phyloP scores from a whole-genome alignment of 1,284 basidiomycete genomes.

The Rhizoctonia solani region DNA sequence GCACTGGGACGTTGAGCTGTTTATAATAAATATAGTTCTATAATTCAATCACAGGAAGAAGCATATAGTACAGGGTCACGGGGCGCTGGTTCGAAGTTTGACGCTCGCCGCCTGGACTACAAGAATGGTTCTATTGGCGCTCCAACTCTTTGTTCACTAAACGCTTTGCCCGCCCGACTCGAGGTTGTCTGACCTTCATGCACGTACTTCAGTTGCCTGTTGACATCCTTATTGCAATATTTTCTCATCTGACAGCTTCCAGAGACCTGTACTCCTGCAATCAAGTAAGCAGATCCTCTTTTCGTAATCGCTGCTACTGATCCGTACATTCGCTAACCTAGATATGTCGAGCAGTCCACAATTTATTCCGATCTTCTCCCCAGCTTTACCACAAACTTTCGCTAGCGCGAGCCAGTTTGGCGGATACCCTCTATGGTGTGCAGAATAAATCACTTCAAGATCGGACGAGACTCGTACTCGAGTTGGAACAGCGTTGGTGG shows the following conservation, averaged over 20 bases:
- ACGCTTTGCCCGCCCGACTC: too few species aligned
- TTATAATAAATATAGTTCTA: too few species aligned
- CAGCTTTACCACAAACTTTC: background rate
- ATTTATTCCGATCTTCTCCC: slow-evolving; percentile 8
- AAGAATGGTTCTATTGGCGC: too few species aligned
- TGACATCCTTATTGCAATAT: slow-evolving; percentile 8
- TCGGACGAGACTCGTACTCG: background rate
- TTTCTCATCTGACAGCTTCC: background rate
- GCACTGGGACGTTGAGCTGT: too few species aligned
- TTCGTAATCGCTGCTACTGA: background rate
- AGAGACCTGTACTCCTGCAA: background rate
- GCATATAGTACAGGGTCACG: too few species aligned
- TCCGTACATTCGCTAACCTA: background rate
- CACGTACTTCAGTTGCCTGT: slow-evolving; percentile 16
- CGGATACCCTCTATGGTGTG: background rate
- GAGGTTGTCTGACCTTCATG: too few species aligned
- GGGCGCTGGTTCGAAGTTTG: background rate
- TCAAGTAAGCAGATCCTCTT: background rate
- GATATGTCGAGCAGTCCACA: slow-evolving; percentile 8
- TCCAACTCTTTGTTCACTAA: too few species aligned
- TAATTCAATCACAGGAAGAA: too few species aligned
- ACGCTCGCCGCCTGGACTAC: background rate
- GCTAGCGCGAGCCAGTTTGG: slow-evolving; percentile 16
- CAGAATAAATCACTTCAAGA: background rate
- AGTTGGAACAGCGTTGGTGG: slow-evolving; percentile 6